These are phyloP conservation scores for Penicillium parvum DNA, from an alignment of 495 filamentous ascomycete genomes.

Conservation along the genomic window DNA sequence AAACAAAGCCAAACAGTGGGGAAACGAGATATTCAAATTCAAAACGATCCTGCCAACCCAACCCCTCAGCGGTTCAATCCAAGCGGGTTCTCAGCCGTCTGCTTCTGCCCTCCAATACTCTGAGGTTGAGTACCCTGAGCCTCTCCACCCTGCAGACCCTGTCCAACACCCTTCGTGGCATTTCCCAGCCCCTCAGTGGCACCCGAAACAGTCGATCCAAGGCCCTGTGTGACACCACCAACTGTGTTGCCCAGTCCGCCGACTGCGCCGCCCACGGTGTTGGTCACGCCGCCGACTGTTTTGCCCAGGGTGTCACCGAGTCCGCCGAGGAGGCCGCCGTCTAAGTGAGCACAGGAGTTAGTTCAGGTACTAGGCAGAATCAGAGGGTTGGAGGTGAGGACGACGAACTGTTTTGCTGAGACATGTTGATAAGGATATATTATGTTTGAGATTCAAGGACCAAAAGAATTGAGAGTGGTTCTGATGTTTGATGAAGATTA, in stretches of 20 bases:
- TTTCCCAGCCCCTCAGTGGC: slow-evolving; percentile 32
- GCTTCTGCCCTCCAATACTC: slow-evolving; percentile 20
- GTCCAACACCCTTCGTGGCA: slow-evolving; percentile 25
- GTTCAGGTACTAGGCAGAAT: not conserved
- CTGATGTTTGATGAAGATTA: not conserved
- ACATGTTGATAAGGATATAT: slow-evolving; percentile 8
- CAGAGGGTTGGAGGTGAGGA: not conserved
- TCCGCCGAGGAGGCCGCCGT: slow-evolving; percentile 29
- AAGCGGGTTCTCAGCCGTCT: slow-evolving; percentile 24
- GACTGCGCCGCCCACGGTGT: slow-evolving; percentile 30
- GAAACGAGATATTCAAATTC: too few relatives aligned
- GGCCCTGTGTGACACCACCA: slow-evolving; percentile 27
- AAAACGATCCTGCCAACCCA: not conserved
- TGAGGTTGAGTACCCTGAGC: not conserved
- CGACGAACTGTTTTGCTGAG: slow-evolving; percentile 13
- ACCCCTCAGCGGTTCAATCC: slow-evolving; percentile 10
- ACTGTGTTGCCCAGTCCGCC: slow-evolving; percentile 35
- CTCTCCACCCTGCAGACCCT: slow-evolving; percentile 9
- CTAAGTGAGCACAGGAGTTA: not conserved
- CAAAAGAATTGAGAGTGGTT: not conserved
- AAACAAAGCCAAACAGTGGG: too few relatives aligned
- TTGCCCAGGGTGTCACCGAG: slow-evolving; percentile 34
- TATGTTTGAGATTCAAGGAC: not conserved
- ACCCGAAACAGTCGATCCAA: slow-evolving; percentile 32
- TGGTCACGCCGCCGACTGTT: slow-evolving; percentile 34